Conservation (phyloP, 2,329 filamentous ascomycete genomes). For the Aspergillus melleus region DNA sequence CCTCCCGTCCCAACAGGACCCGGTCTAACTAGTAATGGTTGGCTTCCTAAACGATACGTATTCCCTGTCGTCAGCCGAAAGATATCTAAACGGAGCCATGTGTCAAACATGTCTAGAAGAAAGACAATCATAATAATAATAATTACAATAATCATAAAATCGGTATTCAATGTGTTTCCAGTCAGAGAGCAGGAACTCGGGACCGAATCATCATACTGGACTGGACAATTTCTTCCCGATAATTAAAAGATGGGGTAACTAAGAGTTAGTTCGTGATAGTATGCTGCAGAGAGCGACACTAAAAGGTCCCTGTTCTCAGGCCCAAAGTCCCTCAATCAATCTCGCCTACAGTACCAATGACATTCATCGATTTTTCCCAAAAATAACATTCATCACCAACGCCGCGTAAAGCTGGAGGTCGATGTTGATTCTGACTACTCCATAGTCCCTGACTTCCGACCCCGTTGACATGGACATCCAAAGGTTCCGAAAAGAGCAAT, state of each 20-base stretch:
- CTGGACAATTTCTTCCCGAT: neutral
- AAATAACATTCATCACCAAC: neutral
- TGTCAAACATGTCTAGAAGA: too few relatives aligned
- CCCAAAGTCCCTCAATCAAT: neutral
- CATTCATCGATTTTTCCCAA: neutral
- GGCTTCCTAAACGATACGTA: conserved; percentile 21
- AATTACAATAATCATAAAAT: neutral
- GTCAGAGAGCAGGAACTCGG: neutral
- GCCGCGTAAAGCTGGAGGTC: too few relatives aligned
- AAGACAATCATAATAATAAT: neutral
- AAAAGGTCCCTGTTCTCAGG: neutral
- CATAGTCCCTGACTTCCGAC: neutral
- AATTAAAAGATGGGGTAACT: conserved; percentile 1
- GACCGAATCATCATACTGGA: neutral
- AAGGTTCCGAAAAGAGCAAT: conserved; percentile 10
- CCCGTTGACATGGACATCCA: neutral
- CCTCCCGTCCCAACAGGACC: conserved; percentile 2
- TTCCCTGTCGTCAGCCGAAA: conserved; percentile 21
- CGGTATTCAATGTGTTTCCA: neutral
- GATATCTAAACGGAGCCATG: neutral
- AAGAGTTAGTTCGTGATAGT: neutral
- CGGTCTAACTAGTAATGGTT: conserved; percentile 13
- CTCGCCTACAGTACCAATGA: neutral
- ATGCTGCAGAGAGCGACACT: neutral
- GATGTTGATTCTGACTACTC: neutral